phyloP scores from a whole-genome alignment of 805 yeast genomes.

The Metschnikowia reukaufii region DNA sequence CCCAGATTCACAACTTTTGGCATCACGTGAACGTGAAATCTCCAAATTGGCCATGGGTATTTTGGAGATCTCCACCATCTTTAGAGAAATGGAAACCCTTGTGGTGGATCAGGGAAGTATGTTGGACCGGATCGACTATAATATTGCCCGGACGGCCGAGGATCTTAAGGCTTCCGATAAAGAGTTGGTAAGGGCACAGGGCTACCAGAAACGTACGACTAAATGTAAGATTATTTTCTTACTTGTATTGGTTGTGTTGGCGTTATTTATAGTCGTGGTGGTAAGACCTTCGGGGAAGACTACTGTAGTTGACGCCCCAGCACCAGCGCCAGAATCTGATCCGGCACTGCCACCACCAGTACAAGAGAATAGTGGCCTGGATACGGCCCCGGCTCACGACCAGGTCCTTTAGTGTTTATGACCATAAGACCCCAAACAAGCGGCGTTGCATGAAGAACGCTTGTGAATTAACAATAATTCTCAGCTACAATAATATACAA shows the following conservation, averaged over 20 bases:
- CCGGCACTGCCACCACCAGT: constrained; percentile 12
- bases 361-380: not conserved
- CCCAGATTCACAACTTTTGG: constrained; percentile 38
- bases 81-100: constrained; percentile 87
- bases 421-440: too few species aligned
- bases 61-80: constrained; percentile 87
- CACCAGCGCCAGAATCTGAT: not conserved
- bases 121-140: constrained; percentile 91
- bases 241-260: constrained; percentile 66
- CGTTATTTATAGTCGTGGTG: constrained; percentile 66
- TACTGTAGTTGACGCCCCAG: constrained; percentile 23
- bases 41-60: constrained; percentile 92
- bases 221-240: constrained; percentile 86
- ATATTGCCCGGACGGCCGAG: constrained; percentile 74
- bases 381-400: not conserved
- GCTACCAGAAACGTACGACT: constrained; percentile 83
- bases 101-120: constrained; percentile 95
- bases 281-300: constrained; percentile 54
- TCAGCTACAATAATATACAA: not conserved
- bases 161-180: constrained; percentile 75
- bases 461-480: not conserved
- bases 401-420: too few species aligned
- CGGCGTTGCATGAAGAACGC: too few species aligned
- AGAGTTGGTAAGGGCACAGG: constrained; percentile 73
- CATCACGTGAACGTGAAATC: constrained; percentile 86